Base-by-base conservation (phyloP, 2,329 filamentous ascomycete species). In the Trichoderma arundinaceum region DNA sequence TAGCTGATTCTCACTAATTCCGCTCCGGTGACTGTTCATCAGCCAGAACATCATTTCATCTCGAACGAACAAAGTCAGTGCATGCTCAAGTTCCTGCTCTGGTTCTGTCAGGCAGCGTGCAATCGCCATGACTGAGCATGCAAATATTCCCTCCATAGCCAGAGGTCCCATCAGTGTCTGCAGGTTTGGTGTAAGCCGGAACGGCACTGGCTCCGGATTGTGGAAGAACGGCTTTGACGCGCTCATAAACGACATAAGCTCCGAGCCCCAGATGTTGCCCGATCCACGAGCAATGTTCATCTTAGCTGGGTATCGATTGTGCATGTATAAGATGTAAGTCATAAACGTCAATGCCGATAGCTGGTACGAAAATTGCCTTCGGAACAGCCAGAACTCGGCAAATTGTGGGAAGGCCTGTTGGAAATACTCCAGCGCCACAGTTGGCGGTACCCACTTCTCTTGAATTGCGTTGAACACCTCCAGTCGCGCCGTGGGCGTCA, bases 31-130 rank as follows among this genome's bases (percentile, higher is more conserved):
- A 69, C 82, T 86, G 69, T 88, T 90, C 2, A 91, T 96, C 72
- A 94, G 94, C 95, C 95, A 99, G 80, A 94, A 96, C 70, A 94
- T 94, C 86, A 99, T 96, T 79, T 99, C 95, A 74, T 99, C 95
- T 7, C 95, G 88, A 68, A 99, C 95, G 77, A 98, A 98, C 66
- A 99, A 87, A 65, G 90, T 92, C 57, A 99, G 86, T 67, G 96
- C 92, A 77, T 97, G 94, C 76, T 97, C 95, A n/a, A 99, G 86
- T 77, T 98, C 94, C 73, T 88, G 86, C 74, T 91, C 88, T 32
- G 94, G 92, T 74, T 98, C 94, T 12, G 94, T 96, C 68, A 99
- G 84, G 78, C 92, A 97, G 53, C 95, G 88, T 7, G 94, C 94
- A 74, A 99, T 97, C 1, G 94, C 93, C 94, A 99, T 97, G 72